Conservation (phyloP, 768 basidiomycete species). For the Cystofilobasidium ferigula region DNA sequence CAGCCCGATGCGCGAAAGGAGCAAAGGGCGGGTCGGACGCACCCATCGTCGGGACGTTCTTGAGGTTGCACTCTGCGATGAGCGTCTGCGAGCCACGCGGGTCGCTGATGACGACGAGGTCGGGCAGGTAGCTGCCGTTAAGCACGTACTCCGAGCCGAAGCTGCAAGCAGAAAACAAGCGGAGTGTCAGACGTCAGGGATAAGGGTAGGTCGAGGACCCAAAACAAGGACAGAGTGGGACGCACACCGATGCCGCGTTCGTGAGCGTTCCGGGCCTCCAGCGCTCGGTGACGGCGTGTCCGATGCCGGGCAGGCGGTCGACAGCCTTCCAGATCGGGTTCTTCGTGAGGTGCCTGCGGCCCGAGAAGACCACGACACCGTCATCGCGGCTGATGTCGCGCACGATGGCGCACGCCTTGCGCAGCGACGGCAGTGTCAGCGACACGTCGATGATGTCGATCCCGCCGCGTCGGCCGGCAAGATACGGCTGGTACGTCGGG, state of each 20-base stretch:
- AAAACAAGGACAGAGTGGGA: conserved; percentile 6
- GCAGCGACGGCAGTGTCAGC: conserved; percentile 78
- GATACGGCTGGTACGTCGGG: conserved; percentile 79
- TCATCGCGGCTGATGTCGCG: conserved; percentile 67
- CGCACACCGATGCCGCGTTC: conserved; percentile 46
- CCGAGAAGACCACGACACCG: conserved; percentile 75
- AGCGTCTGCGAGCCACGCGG: conserved; percentile 68
- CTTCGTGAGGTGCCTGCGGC: conserved; percentile 43
- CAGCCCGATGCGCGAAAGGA: neutral
- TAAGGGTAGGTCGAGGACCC: neutral
- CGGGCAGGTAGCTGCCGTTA: conserved; percentile 47
- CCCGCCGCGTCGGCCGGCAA: conserved; percentile 80
- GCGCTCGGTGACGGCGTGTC: conserved; percentile 70
- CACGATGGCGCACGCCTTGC: conserved; percentile 78
- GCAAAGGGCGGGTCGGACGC: neutral
- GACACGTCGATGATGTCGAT: conserved; percentile 91
- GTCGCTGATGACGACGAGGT: conserved; percentile 83
- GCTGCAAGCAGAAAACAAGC: conserved; percentile 25
- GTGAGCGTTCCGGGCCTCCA: conserved; percentile 96
- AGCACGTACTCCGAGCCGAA: conserved; percentile 36
- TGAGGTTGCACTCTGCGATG: conserved; percentile 78
- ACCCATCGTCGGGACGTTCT: conserved; percentile 85
- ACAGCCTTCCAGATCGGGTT: conserved; percentile 67
- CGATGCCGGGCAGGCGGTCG: conserved; percentile 56
- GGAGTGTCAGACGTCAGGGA: neutral